Base-by-base conservation (phyloP, 768 basidiomycete species). In the Rhizopogon roseolus region DNA sequence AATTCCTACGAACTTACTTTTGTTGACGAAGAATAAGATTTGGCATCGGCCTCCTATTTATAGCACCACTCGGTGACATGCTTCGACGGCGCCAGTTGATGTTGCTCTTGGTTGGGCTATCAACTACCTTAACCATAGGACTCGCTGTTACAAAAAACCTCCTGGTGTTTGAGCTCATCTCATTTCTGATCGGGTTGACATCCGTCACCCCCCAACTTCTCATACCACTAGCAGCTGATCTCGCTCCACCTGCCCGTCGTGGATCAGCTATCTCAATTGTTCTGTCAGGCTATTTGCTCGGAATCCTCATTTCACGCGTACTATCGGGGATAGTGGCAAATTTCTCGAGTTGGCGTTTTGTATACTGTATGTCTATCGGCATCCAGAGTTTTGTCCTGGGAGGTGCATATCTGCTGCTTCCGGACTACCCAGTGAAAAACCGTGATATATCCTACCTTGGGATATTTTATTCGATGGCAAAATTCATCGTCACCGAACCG, bases 41-140 rank as follows among this genome's bases (percentile, higher is more conserved):
- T 36, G 46, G 46, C 14, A 51, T 66, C 16, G 78, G 78, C 1
- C 64, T 80, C 29, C 60, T 78, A 16, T 62, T 78, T 41, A 69
- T 80, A 50, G 71, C 74, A 7, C 78, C 78, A 8, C 64, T 76
- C 1, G 78, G 78, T 5, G 78, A 80, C 55, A 60, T 78, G 25
- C 70, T 80, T 42, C 68, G 75, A 5, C 64, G 78, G 25, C 68
- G 78, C 27, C 73, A 69, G 50, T 58, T 80, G 11, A 64, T 77
- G 22, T 55, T 80, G 38, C 34, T 64, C 0, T 63, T 78, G 8
- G 49, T 76, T 27, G 50, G 54, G 17, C 39, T 67, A n/a, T 67
- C 73, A 0, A 65, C 67, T 1, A 54, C 66, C 22, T 60, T 80
- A n/a, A 70, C 73, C 2, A 63, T 79, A 10, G 76, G 68, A 4